These are phyloP conservation scores for Ceratobasidium sp. DNA, from an alignment of 1,284 basidiomycete genomes.

Conservation along the genomic window DNA sequence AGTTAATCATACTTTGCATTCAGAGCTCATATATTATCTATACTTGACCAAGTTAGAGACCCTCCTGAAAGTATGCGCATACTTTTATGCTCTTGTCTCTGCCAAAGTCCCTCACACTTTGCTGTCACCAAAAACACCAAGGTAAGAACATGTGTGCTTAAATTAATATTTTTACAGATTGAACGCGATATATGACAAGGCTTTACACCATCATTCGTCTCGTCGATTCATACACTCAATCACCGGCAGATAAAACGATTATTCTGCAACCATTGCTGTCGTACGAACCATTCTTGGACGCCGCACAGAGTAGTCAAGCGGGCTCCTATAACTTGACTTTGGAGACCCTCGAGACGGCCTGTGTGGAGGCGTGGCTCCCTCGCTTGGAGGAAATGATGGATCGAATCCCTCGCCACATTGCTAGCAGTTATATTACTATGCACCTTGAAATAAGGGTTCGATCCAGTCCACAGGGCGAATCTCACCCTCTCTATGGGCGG, in stretches of 20 bases:
- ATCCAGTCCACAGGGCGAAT: too few species aligned
- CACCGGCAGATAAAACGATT: not conserved
- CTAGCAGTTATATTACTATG: not conserved
- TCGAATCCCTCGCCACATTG: not conserved
- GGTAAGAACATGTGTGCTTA: too few species aligned
- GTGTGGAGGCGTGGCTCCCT: not conserved
- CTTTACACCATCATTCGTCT: not conserved
- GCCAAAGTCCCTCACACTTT: too few species aligned
- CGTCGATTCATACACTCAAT: not conserved
- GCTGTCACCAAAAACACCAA: too few species aligned
- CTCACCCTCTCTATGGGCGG: too few species aligned
- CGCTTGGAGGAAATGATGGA: slow-evolving; percentile 8
- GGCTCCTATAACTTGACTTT: not conserved
- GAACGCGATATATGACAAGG: not conserved
- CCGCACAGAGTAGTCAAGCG: not conserved
- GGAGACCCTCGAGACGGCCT: not conserved
- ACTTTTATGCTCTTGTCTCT: too few species aligned
- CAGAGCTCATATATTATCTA: too few species aligned
- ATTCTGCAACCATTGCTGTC: not conserved
- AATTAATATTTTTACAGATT: not conserved
- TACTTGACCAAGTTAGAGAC: too few species aligned
- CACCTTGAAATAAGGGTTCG: too few species aligned
- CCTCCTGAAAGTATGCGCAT: too few species aligned
- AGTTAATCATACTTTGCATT: too few species aligned
- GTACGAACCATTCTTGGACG: not conserved